Percentiles rank a stretch among this genome's conserved stretches.
phyloP scores from a whole-genome alignment of 106 monocot species.

The Dioscorea dumetorum region DNA sequence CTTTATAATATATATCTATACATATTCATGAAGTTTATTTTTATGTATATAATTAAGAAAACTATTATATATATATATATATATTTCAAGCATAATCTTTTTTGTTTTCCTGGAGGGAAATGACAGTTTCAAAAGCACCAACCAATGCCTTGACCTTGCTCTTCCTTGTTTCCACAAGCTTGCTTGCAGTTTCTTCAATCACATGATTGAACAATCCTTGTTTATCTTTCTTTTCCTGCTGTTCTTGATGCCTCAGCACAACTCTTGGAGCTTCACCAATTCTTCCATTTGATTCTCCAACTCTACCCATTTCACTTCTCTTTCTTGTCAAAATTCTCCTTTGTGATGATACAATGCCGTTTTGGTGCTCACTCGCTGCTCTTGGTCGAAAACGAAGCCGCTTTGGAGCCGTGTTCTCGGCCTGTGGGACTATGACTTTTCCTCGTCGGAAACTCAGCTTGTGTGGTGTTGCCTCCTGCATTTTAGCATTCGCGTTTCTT shows the following conservation, averaged over 20 bases:
- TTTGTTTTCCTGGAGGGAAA: constrained; percentile 72
- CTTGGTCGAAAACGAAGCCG: constrained; percentile 39
- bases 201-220: constrained; percentile 65
- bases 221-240: constrained; percentile 46
- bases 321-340: constrained; percentile 21
- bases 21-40: too few relatives aligned
- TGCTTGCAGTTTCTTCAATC: constrained; percentile 74
- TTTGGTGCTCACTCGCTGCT: constrained; percentile 10
- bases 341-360: neutral
- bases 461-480: constrained; percentile 12
- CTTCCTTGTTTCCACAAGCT: constrained; percentile 70
- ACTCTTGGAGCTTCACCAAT: constrained; percentile 14
- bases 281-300: neutral
- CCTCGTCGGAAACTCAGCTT: constrained; percentile 46
- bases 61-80: too few relatives aligned
- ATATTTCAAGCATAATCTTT: too few relatives aligned
- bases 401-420: constrained; percentile 19
- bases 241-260: constrained; percentile 50
- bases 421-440: constrained; percentile 30
- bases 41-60: too few relatives aligned
- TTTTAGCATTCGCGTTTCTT: constrained; percentile 7
- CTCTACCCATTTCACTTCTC: constrained; percentile 13
- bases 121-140: constrained; percentile 80
- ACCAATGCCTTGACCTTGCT: constrained; percentile 91
- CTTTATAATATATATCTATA: too few relatives aligned